Percentiles rank a stretch among this genome's conserved stretches.
Evolutionary conservation across 2,329 filamentous ascomycete genomes (phyloP).

Genomic region (Pyrenochaeta sp.): DNA sequence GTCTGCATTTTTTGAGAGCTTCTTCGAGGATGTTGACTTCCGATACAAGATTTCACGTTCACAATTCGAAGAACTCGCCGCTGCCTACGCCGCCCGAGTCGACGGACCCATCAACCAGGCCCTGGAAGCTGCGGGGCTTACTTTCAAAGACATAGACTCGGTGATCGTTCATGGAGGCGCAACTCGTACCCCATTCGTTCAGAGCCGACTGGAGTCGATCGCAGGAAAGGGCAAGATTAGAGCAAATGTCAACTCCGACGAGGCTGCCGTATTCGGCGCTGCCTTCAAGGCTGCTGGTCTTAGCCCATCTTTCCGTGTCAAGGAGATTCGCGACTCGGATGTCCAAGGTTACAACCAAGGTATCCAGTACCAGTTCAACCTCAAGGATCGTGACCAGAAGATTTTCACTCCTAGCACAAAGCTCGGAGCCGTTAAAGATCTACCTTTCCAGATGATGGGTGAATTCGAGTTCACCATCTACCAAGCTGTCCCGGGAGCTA

Average conservation of each 20-base stretch:
- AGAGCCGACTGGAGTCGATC: conserved; percentile 82
- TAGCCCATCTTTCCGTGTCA: conserved; percentile 95
- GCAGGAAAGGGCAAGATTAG: conserved; percentile 82
- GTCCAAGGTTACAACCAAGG: conserved; percentile 75
- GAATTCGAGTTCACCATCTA: conserved; percentile 84
- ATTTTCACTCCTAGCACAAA: conserved; percentile 82
- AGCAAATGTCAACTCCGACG: conserved; percentile 95
- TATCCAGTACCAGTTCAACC: conserved; percentile 77
- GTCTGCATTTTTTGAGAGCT: conserved; percentile 80
- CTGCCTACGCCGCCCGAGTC: conserved; percentile 73
- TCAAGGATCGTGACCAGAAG: conserved; percentile 77
- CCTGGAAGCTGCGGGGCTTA: conserved; percentile 75
- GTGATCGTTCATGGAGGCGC: conserved; percentile 93
- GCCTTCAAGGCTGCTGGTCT: conserved; percentile 92
- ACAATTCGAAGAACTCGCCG: conserved; percentile 81
- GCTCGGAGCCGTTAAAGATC: conserved; percentile 80
- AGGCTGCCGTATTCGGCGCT: conserved; percentile 94
- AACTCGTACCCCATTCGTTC: conserved; percentile 91
- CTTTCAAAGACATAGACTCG: conserved; percentile 80
- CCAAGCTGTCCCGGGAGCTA: conserved; percentile 69
- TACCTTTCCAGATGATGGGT: conserved; percentile 81
- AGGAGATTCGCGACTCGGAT: conserved; percentile 90
- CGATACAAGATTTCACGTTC: conserved; percentile 84
- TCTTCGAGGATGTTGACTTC: conserved; percentile 93
- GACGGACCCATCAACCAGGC: conserved; percentile 75